Evolutionary conservation across 192 early-diverging fungal genomes (phyloP).

Genomic region (Chytriomyces confervae): DNA sequence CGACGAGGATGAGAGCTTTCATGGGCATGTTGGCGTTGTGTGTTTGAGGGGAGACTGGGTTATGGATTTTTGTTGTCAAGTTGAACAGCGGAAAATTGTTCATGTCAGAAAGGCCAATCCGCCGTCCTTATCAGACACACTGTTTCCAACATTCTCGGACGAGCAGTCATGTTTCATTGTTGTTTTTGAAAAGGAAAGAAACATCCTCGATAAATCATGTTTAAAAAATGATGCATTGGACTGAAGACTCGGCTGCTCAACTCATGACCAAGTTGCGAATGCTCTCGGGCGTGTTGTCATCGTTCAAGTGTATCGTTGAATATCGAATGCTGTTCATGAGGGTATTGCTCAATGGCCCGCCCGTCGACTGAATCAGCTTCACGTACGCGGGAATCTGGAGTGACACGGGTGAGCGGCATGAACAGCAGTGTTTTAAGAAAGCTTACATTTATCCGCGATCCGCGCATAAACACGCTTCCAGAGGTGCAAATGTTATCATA

Average conservation of each 20-base stretch:
- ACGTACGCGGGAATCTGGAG: constrained; percentile 64
- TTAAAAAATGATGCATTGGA: background rate
- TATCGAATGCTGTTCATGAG: constrained; percentile 78
- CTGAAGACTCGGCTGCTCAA: background rate
- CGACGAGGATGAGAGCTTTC: constrained; percentile 72
- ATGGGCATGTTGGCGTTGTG: constrained; percentile 30
- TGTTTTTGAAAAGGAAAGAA: constrained; percentile 1
- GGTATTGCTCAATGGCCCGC: constrained; percentile 56
- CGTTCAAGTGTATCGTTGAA: constrained; percentile 81
- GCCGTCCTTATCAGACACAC: background rate
- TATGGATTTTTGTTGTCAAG: no score
- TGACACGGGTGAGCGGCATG: background rate
- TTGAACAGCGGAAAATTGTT: background rate
- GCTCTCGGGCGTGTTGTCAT: constrained; percentile 76
- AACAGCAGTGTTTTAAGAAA: constrained; percentile 1
- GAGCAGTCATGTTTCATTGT: background rate
- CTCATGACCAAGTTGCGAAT: constrained; percentile 8
- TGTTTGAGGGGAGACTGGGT: background rate
- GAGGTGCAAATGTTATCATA: constrained; percentile 88
- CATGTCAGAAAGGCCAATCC: background rate
- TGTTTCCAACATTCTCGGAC: constrained; percentile 66
- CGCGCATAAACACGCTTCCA: constrained; percentile 72
- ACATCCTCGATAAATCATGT: background rate
- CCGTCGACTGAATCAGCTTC: constrained; percentile 69
- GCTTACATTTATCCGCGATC: constrained; percentile 82